These are phyloP conservation scores for Argentina anserina DNA, from an alignment of 306 rosid species.

Conservation along the genomic window DNA sequence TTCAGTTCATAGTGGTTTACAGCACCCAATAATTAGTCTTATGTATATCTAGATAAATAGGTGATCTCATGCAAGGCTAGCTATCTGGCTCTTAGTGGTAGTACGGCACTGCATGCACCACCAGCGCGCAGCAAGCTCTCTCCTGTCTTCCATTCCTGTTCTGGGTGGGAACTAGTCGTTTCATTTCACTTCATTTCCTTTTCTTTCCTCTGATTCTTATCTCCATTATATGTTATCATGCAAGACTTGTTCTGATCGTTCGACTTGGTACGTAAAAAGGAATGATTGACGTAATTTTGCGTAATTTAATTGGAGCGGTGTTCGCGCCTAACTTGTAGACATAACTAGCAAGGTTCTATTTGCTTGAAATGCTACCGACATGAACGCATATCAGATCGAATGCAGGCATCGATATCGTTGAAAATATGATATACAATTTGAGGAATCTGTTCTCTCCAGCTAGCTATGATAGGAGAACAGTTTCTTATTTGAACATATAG, in stretches of 20 bases:
- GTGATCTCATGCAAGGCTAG: background rate
- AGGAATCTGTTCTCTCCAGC: constrained; percentile 27
- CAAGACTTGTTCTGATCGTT: background rate
- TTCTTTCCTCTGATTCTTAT: constrained; percentile 21
- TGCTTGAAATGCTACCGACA: constrained; percentile 5
- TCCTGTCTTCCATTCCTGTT: background rate
- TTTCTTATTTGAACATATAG: background rate
- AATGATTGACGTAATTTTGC: constrained; percentile 3
- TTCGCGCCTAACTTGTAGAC: constrained; percentile 29
- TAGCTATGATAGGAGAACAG: background rate
- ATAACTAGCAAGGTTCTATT: constrained; percentile 12
- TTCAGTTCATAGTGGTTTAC: constrained; percentile 9
- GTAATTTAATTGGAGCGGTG: constrained; percentile 21
- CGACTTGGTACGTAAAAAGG: background rate
- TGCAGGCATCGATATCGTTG: background rate
- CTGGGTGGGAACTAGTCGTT: constrained; percentile 18
- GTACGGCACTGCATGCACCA: constrained; percentile 4
- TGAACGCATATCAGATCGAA: background rate
- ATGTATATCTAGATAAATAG: background rate
- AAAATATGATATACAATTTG: constrained; percentile 13
- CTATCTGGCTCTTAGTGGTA: background rate
- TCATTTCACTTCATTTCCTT: constrained; percentile 11
- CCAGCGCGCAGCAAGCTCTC: background rate
- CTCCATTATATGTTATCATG: constrained; percentile 8
- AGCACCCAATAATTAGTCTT: constrained; percentile 1